phyloP scores from a whole-genome alignment of 2,329 filamentous ascomycete genomes.

The Herpotrichia juniperi region DNA sequence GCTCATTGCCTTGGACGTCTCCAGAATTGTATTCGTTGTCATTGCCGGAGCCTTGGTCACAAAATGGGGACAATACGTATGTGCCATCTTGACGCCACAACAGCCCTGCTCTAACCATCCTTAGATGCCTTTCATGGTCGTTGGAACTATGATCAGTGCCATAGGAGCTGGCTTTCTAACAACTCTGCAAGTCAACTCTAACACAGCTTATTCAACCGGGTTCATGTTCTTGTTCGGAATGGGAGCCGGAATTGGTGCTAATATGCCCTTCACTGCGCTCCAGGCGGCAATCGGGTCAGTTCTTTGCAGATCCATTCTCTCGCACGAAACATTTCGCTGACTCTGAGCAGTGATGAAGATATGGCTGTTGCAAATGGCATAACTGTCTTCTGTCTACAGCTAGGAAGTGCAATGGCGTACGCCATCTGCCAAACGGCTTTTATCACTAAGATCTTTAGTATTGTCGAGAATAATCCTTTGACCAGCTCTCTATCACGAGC shows the following conservation, averaged over 20 bases:
- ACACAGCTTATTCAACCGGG: neutral
- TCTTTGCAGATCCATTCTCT: too few species aligned
- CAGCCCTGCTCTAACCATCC: too few species aligned
- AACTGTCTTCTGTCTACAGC: slow-evolving; percentile 49
- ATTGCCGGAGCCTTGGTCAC: too few species aligned
- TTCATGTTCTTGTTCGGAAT: slow-evolving; percentile 3
- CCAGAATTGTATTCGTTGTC: too few species aligned
- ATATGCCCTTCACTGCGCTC: slow-evolving; percentile 1
- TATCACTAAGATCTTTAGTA: slow-evolving; percentile 3
- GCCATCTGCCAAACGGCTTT: neutral
- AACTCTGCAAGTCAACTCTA: neutral
- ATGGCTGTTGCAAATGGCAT: slow-evolving; percentile 44
- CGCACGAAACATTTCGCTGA: too few species aligned
- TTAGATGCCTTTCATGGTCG: slow-evolving; percentile 15
- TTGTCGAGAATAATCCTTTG: neutral
- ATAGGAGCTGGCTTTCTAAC: slow-evolving; percentile 3
- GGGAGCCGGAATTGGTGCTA: slow-evolving; percentile 1
- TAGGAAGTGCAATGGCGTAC: slow-evolving; percentile 1
- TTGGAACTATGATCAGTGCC: slow-evolving; percentile 2
- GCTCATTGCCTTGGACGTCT: too few species aligned
- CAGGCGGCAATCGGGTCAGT: slow-evolving; percentile 4
- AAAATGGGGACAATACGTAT: too few species aligned
- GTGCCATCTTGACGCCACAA: too few species aligned
- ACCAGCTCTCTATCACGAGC: neutral
- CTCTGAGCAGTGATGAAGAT: slow-evolving; percentile 31